Conservation (phyloP, 2,329 filamentous ascomycete genomes). For the Incumbomyces delicatus region DNA sequence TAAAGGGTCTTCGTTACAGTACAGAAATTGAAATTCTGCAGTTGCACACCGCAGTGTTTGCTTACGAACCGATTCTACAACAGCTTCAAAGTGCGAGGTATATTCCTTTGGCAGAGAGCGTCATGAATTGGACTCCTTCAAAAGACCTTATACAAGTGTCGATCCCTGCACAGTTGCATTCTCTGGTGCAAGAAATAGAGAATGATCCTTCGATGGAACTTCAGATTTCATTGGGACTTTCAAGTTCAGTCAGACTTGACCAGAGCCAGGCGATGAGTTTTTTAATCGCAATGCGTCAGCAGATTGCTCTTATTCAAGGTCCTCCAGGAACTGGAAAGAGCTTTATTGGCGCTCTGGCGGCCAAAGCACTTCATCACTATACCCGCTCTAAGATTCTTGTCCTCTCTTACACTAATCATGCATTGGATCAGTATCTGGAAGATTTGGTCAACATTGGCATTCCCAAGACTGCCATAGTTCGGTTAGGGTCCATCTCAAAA, state of each 20-base stretch:
- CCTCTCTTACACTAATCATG: constrained; percentile 48
- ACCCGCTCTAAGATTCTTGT: constrained; percentile 50
- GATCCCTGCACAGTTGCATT: not conserved
- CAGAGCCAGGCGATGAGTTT: constrained; percentile 50
- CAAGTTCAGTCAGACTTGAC: constrained; percentile 30
- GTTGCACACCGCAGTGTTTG: constrained; percentile 55
- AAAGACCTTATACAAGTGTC: not conserved
- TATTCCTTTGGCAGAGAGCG: constrained; percentile 44
- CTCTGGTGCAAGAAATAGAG: not conserved
- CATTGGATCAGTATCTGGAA: constrained; percentile 50
- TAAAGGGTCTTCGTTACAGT: constrained; percentile 1
- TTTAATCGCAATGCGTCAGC: constrained; percentile 41
- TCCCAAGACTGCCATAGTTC: not conserved
- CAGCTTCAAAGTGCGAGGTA: constrained; percentile 47
- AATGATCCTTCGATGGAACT: not conserved
- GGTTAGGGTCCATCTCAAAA: not conserved
- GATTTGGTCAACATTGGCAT: constrained; percentile 39
- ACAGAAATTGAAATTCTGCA: not conserved
- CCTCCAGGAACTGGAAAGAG: constrained; percentile 70
- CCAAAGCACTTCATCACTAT: constrained; percentile 44
- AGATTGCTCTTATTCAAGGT: constrained; percentile 57
- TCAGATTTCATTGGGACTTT: not conserved
- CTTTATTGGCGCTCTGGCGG: constrained; percentile 57
- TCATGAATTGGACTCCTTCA: constrained; percentile 33
- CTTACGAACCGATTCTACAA: constrained; percentile 55